Conservation (phyloP, 2,329 filamentous ascomycete genomes). For the Exutisphaerella laricina region DNA sequence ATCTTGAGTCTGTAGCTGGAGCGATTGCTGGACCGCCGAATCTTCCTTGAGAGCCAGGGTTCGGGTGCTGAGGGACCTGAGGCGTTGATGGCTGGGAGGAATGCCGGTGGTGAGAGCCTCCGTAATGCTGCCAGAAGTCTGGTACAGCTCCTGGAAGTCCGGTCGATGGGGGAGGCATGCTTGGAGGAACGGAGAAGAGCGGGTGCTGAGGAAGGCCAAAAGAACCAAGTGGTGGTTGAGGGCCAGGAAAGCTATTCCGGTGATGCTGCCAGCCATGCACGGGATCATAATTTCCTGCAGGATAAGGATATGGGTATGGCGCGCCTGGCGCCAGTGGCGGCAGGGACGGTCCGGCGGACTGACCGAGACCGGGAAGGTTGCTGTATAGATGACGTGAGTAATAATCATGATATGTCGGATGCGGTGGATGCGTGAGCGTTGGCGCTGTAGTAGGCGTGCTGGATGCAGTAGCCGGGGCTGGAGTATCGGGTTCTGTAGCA, state of each 20-base stretch:
- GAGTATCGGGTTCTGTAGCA: neutral
- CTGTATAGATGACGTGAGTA: constrained; percentile 1
- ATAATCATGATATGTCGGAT: neutral
- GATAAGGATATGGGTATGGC: constrained; percentile 11
- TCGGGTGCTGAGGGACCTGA: constrained; percentile 3
- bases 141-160: constrained; percentile 6
- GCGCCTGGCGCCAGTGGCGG: constrained; percentile 9
- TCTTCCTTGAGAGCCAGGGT: constrained; percentile 7
- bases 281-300: constrained; percentile 7
- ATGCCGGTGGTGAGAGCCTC: neutral
- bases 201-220: constrained; percentile 7
- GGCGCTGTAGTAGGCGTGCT: neutral
- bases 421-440: too few relatives aligned
- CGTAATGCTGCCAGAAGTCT: constrained; percentile 3
- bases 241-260: constrained; percentile 16
- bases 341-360: neutral
- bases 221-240: constrained; percentile 3
- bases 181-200: constrained; percentile 11
- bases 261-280: constrained; percentile 10
- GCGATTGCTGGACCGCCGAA: constrained; percentile 27
- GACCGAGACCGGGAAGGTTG: neutral
- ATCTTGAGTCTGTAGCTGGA: constrained; percentile 22
- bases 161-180: constrained; percentile 6
- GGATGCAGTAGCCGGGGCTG: neutral
- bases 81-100: constrained; percentile 7